Evolutionary conservation across 164 flowering plant genomes (phyloP), one percentile per base, ranked within the genome.

Genomic region (Liriodendron chinense): DNA sequence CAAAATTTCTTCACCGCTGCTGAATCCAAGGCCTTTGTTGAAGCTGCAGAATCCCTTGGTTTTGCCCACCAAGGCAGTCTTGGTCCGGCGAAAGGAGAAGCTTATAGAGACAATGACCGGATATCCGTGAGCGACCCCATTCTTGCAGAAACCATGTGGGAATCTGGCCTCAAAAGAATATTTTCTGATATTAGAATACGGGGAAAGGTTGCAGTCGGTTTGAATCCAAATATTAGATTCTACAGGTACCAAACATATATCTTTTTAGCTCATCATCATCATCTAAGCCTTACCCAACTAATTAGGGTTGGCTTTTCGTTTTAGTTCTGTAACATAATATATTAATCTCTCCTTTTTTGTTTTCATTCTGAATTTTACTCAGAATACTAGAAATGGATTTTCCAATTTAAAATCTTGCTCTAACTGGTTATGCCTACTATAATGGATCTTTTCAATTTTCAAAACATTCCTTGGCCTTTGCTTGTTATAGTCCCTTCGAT

Each of bases 1-100:
- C 88, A 65, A 24, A 87, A 91, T 78, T 91, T 91, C 72, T 82
- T 92, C 23, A 84, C 97, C 16, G 78, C 92, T 47, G 87, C 83
- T 71, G 98, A 96, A 76, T 89, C 95, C 20, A 88, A 83, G 78
- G 92, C 87, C 53, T 96, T 96, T 69, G 47, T 92, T 26, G 83
- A 84, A 76, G 84, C 69, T 75, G 96, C 98, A 24, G 99, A 94
- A 74, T 83, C 91, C 1, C 76, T 87, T 61, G 98, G 98, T 25
- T 96, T 96, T 84, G 81, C 67, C 14, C 95, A 91, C 76, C 98
- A 96, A 88, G 98, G 97, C 47, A 96, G 99, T 76, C 97, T 87
- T 78, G 98, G 98, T 56, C 98, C 97, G 16, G 74, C 92, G 14
- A 83, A 86, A 75, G 99, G 99, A 24, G 98, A 96, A 82, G 99